phyloP scores from a whole-genome alignment of 2,329 filamentous ascomycete species.

The Xylaria sp. region DNA sequence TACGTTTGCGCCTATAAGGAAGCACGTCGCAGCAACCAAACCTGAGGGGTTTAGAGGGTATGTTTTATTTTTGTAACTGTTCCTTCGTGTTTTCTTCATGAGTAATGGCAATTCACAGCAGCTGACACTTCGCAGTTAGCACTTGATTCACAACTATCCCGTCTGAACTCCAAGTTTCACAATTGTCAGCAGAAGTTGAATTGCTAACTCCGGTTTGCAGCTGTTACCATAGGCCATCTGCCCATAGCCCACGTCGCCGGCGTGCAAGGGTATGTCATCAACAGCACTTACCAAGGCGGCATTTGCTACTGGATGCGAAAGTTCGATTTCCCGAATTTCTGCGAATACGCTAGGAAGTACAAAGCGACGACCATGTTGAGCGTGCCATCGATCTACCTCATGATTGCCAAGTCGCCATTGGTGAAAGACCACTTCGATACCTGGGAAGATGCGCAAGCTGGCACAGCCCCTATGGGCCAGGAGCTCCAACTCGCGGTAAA shows the following conservation, averaged over 20 bases:
- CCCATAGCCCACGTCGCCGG: constrained; percentile 45
- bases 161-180: background rate
- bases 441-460: constrained; percentile 44
- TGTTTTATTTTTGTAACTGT: background rate
- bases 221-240: constrained; percentile 34
- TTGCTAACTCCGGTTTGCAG: constrained; percentile 2
- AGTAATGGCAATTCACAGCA: constrained; percentile 29
- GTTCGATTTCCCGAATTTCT: constrained; percentile 53
- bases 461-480: constrained; percentile 52
- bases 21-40: constrained; percentile 27
- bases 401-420: constrained; percentile 51
- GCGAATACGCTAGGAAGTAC: constrained; percentile 46
- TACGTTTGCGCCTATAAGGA: constrained; percentile 28
- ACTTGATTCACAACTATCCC: background rate
- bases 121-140: constrained; percentile 21
- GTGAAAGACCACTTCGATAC: constrained; percentile 52
- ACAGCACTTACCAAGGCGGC: constrained; percentile 39
- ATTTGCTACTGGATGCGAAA: constrained; percentile 57
- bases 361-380: constrained; percentile 51
- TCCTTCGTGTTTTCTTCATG: background rate
- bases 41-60: constrained; percentile 25
- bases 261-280: constrained; percentile 40
- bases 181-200: background rate
- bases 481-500: constrained; percentile 48
- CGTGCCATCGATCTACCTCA: constrained; percentile 56